Percentiles rank a stretch among this genome's conserved stretches.
Conservation (phyloP, 352 stramenopile species). For the Globisporangium spiculum region DNA sequence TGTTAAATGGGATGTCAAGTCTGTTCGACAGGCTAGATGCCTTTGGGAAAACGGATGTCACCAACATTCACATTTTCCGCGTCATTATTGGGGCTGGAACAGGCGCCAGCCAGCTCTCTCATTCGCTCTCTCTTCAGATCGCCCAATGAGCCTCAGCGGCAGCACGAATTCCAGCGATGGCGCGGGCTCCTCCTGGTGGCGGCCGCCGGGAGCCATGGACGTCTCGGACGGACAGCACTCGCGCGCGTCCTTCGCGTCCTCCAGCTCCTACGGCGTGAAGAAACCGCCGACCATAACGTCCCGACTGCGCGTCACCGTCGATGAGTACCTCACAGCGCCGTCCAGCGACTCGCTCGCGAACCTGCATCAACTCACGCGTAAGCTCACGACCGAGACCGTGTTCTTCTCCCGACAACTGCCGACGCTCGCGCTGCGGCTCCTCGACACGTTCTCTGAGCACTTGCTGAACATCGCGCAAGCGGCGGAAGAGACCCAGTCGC, state of each 20-base stretch:
- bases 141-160: slow-evolving; percentile 14
- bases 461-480: slow-evolving; percentile 26
- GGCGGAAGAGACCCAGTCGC: slow-evolving; percentile 18
- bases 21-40: neutral
- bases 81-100: neutral
- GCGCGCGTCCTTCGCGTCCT: slow-evolving; percentile 34
- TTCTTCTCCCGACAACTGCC: slow-evolving; percentile 49
- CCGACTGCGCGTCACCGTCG: slow-evolving; percentile 30
- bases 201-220: slow-evolving; percentile 37
- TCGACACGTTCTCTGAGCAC: slow-evolving; percentile 61
- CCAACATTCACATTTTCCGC: neutral
- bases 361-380: slow-evolving; percentile 46
- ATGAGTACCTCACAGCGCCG: slow-evolving; percentile 40
- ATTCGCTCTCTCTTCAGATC: neutral
- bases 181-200: slow-evolving; percentile 34
- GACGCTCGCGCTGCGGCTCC: slow-evolving; percentile 43
- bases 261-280: slow-evolving; percentile 15
- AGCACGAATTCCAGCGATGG: slow-evolving; percentile 11
- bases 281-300: slow-evolving; percentile 20
- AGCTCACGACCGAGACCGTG: slow-evolving; percentile 30
- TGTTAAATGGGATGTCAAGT: neutral
- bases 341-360: slow-evolving; percentile 25
- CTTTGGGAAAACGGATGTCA: neutral
- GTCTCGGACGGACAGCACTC: slow-evolving; percentile 37
- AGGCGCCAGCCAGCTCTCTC: neutral